Conservation (phyloP, 306 rosid genomes). For the Psophocarpus tetragonolobus region DNA sequence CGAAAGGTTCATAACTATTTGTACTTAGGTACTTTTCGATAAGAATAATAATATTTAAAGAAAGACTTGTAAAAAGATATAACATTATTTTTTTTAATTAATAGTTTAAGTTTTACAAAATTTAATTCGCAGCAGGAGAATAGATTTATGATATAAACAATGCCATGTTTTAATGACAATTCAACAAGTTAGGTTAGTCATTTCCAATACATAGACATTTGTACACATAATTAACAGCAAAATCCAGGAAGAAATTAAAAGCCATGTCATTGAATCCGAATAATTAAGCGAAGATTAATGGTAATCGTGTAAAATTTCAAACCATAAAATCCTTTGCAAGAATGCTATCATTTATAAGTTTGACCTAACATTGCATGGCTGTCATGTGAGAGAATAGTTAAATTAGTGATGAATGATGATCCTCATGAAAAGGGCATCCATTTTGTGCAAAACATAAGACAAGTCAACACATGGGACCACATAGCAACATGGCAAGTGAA, state of each 20-base stretch:
- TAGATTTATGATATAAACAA: not conserved
- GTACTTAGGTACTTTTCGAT: too few relatives aligned
- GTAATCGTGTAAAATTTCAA: not conserved
- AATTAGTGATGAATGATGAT: constrained; percentile 33
- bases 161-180: not conserved
- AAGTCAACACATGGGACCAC: constrained; percentile 36
- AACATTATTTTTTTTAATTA: not conserved
- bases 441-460: constrained; percentile 32
- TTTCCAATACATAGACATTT: not conserved
- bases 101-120: not conserved
- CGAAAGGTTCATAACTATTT: too few relatives aligned
- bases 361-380: constrained; percentile 51
- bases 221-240: not conserved
- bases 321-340: constrained; percentile 33
- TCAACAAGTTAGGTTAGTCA: not conserved
- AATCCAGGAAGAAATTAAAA: not conserved
- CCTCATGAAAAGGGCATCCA: constrained; percentile 40
- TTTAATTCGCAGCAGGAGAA: not conserved
- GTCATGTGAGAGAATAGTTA: constrained; percentile 46
- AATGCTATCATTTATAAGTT: constrained; percentile 30
- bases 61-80: too few relatives aligned
- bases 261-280: not conserved
- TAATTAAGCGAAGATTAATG: not conserved
- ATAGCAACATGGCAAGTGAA: constrained; percentile 11
- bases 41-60: too few relatives aligned